phyloP scores from a whole-genome alignment of 805 yeast genomes.

The Zygosaccharomyces lentus region DNA sequence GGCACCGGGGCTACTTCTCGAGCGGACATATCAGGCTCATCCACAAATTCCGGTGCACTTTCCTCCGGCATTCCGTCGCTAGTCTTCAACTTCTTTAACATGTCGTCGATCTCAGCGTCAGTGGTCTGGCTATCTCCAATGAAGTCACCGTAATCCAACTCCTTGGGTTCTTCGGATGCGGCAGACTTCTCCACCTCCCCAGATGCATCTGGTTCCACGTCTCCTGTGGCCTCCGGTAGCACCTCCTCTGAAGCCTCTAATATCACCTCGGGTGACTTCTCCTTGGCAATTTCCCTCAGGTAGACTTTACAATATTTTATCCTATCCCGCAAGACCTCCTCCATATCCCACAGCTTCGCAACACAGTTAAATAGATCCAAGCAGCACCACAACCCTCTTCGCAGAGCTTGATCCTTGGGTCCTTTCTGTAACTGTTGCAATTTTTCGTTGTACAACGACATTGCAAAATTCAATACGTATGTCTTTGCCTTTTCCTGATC shows the following conservation, averaged over 20 bases:
- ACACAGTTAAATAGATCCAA: conserved; percentile 25
- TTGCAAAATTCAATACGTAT: conserved; percentile 54
- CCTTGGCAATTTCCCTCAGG: conserved; percentile 25
- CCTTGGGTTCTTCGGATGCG: neutral
- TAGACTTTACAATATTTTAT: conserved; percentile 30
- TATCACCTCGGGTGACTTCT: conserved; percentile 6
- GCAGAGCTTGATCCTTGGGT: conserved; percentile 37
- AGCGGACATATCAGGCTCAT: conserved; percentile 3
- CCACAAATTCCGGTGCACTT: conserved; percentile 8
- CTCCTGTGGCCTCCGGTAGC: no score
- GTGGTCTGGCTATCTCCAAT: conserved; percentile 1
- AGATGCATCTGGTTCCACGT: no score
- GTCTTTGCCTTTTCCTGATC: conserved; percentile 57
- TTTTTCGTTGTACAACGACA: conserved; percentile 50
- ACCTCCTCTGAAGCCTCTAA: no score
- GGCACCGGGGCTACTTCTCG: neutral
- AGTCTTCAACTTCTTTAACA: conserved; percentile 9
- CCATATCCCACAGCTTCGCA: conserved; percentile 25
- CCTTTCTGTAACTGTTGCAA: conserved; percentile 45
- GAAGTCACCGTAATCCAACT: conserved; percentile 6
- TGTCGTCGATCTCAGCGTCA: conserved; percentile 8
- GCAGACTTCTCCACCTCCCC: neutral
- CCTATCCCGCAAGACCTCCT: conserved; percentile 18
- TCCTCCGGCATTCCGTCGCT: conserved; percentile 7
- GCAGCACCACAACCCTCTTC: conserved; percentile 33